Evolutionary conservation across 2,329 filamentous ascomycete genomes (phyloP).

Genomic region (Exophiala viscosa): DNA sequence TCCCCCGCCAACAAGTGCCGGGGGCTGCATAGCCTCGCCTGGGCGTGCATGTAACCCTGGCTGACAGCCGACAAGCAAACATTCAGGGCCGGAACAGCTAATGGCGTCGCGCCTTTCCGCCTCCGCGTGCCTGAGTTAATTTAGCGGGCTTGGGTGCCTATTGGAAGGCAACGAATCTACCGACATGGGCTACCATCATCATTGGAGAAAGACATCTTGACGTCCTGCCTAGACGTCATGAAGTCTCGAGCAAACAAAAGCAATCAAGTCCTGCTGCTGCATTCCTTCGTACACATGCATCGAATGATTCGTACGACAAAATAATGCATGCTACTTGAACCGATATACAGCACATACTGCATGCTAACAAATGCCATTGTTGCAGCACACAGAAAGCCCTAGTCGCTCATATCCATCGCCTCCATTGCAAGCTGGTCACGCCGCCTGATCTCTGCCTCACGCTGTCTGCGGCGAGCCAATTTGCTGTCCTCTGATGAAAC

Average conservation of each 20-base stretch:
- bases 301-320: too few relatives aligned
- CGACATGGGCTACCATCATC: too few relatives aligned
- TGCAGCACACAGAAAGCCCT: background rate
- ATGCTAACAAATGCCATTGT: too few relatives aligned
- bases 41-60: constrained; percentile 7
- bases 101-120: constrained; percentile 7
- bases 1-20: constrained; percentile 11
- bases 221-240: too few relatives aligned
- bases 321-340: background rate
- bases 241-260: too few relatives aligned
- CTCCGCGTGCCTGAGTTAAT: constrained; percentile 19
- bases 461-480: constrained; percentile 6
- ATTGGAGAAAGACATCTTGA: too few relatives aligned
- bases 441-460: constrained; percentile 16
- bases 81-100: background rate
- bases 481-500: background rate
- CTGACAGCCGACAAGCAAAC: background rate
- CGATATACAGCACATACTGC: constrained; percentile 3
- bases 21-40: too few relatives aligned
- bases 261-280: too few relatives aligned
- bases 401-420: constrained; percentile 19
- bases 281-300: too few relatives aligned
- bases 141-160: constrained; percentile 14
- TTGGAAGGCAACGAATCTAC: background rate
- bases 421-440: constrained; percentile 18